These are phyloP conservation scores for Trapa bicornis DNA, from an alignment of 345 rosid species.

Conservation along the genomic window DNA sequence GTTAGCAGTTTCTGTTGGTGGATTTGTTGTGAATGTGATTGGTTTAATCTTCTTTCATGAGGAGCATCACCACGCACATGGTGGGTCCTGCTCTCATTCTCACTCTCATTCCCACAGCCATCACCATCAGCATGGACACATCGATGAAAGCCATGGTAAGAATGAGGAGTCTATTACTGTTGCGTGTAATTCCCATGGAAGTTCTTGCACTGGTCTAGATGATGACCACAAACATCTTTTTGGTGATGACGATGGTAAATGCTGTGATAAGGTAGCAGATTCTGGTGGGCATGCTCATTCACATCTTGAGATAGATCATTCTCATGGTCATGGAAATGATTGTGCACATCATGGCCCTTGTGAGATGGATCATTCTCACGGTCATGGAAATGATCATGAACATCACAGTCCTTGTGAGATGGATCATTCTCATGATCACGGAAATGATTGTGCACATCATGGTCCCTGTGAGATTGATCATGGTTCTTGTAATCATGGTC, in stretches of 20 bases:
- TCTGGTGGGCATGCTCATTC: slow-evolving; percentile 16
- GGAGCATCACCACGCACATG: slow-evolving; percentile 99
- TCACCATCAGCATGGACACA: slow-evolving; percentile 21
- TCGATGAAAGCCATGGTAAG: slow-evolving; percentile 17
- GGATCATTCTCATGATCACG: slow-evolving; percentile 7
- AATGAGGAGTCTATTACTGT: slow-evolving; percentile 26
- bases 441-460: slow-evolving; percentile 6
- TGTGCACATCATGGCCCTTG: slow-evolving; percentile 6
- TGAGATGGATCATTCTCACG: slow-evolving; percentile 8
- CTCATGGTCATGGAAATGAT: slow-evolving; percentile 5
- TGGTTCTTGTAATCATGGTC: slow-evolving; percentile 9
- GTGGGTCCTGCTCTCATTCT: slow-evolving; percentile 73
- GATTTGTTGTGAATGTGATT: slow-evolving; percentile 70
- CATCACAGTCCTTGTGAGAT: slow-evolving; percentile 2
- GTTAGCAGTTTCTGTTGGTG: slow-evolving; percentile 79
- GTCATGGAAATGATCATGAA: slow-evolving; percentile 8
- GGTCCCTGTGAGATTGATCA: slow-evolving; percentile 8
- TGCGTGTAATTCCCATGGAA: slow-evolving; percentile 21
- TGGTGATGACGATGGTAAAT: slow-evolving; percentile 1
- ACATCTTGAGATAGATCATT: slow-evolving; percentile 9
- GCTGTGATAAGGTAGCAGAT: slow-evolving; percentile 8
- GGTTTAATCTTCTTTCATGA: slow-evolving; percentile 94
- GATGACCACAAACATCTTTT: slow-evolving; percentile 16
- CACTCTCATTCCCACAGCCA: slow-evolving; percentile 35
- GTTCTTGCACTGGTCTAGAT: slow-evolving; percentile 20